Evolutionary conservation across 306 rosid genomes (phyloP).

Genomic region (Senna siamea): DNA sequence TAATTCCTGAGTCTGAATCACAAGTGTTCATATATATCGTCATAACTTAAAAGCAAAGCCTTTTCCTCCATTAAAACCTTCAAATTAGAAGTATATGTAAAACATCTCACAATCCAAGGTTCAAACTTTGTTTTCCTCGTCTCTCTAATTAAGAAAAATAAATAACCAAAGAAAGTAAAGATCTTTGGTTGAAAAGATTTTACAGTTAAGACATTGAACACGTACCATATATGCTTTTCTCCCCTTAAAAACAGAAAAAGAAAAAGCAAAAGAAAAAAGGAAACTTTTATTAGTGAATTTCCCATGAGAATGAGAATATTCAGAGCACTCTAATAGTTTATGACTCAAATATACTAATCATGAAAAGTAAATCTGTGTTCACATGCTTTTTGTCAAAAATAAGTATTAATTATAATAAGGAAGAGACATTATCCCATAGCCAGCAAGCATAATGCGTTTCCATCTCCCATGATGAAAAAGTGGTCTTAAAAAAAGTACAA

Average conservation of each 20-base stretch:
- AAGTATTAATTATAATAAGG: not conserved
- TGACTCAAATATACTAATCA: not conserved
- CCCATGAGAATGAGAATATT: constrained; percentile 34
- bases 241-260: not conserved
- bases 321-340: not conserved
- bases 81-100: too few species aligned
- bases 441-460: constrained; percentile 34
- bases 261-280: not conserved
- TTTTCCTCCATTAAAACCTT: not conserved
- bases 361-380: constrained; percentile 3
- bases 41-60: constrained; percentile 5
- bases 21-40: not conserved
- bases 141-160: not conserved
- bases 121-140: not conserved
- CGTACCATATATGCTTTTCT: too few species aligned
- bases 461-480: constrained; percentile 44
- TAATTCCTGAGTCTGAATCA: not conserved
- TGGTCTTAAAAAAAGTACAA: not conserved
- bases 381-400: not conserved
- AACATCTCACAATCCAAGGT: not conserved
- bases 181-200: not conserved
- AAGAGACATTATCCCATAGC: not conserved
- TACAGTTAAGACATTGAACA: not conserved
- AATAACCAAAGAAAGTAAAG: not conserved
- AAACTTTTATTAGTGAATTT: not conserved